These are phyloP conservation scores for Naematelia aurantialba DNA, from an alignment of 768 basidiomycete genomes.

Conservation along the genomic window DNA sequence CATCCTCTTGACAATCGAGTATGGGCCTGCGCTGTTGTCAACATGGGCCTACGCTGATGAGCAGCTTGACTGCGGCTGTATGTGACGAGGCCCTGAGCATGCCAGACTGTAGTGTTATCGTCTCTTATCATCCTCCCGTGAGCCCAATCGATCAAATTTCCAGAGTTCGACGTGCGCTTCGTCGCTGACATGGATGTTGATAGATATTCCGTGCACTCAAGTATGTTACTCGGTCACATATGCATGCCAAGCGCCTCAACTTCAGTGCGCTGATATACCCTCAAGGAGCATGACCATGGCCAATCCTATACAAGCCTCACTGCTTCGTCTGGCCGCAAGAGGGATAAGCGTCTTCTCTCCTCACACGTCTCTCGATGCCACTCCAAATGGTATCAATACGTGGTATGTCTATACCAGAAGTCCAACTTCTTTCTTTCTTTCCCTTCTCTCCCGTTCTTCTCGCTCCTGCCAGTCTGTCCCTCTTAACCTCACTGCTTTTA, in stretches of 20 bases:
- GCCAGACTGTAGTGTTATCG: conserved; percentile 37
- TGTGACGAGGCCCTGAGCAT: conserved; percentile 46
- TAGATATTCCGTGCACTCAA: conserved; percentile 65
- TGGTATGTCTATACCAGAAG: conserved; percentile 55
- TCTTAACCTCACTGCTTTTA: neutral
- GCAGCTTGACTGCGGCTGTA: conserved; percentile 50
- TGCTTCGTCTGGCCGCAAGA: conserved; percentile 72
- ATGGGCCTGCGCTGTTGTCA: too few relatives aligned
- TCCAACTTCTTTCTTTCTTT: neutral
- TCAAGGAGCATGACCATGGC: conserved; percentile 66
- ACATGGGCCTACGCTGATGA: conserved; percentile 1
- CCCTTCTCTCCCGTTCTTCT: neutral
- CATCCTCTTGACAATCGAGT: conserved; percentile 71
- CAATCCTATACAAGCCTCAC: conserved; percentile 71
- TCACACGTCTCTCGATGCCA: conserved; percentile 82
- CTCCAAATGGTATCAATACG: conserved; percentile 81
- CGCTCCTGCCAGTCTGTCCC: neutral
- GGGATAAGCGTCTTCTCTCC: conserved; percentile 84
- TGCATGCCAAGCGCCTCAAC: too few relatives aligned
- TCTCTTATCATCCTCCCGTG: conserved; percentile 52
- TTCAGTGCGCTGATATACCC: conserved; percentile 52
- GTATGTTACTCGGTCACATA: conserved; percentile 63
- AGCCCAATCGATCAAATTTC: conserved; percentile 30
- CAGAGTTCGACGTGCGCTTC: neutral
- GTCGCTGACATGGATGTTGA: conserved; percentile 12